Evolutionary conservation across 257 asterid species (phyloP).

Genomic region (Ilex asprella): DNA sequence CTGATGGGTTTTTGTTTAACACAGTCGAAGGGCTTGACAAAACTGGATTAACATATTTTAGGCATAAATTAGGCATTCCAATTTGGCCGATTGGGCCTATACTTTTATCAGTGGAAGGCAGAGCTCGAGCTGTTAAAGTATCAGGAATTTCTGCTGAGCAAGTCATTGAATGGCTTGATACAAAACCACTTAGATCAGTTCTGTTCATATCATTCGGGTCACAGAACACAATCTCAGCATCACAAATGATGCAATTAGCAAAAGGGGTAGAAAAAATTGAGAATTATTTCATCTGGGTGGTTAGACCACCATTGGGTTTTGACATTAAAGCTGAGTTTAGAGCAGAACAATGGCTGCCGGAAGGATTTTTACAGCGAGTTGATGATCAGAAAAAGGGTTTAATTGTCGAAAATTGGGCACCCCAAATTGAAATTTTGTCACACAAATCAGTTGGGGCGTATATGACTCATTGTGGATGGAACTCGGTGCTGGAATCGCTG

Average conservation of each 20-base stretch:
- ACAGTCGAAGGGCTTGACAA: slow-evolving; percentile 44
- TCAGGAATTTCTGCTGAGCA: slow-evolving; percentile 16
- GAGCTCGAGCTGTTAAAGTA: slow-evolving; percentile 12
- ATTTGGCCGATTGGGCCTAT: slow-evolving; percentile 54
- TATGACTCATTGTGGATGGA: slow-evolving; percentile 63
- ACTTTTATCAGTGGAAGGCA: slow-evolving; percentile 19
- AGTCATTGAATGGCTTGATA: slow-evolving; percentile 39
- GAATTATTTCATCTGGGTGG: slow-evolving; percentile 43
- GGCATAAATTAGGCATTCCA: slow-evolving; percentile 33
- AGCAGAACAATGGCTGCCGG: slow-evolving; percentile 61
- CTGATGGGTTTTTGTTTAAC: slow-evolving; percentile 52
- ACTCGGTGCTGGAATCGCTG: slow-evolving; percentile 54
- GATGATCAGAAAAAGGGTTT: slow-evolving; percentile 29
- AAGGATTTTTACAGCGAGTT: slow-evolving; percentile 32
- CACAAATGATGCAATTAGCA: slow-evolving; percentile 56
- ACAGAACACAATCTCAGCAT: slow-evolving; percentile 40
- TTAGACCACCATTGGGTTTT: slow-evolving; percentile 53
- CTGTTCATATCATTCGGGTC: slow-evolving; percentile 54
- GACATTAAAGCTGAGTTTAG: slow-evolving; percentile 28
- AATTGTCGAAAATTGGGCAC: slow-evolving; percentile 46
- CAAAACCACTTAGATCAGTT: slow-evolving; percentile 26
- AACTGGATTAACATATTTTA: slow-evolving; percentile 38
- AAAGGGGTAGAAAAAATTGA: slow-evolving; percentile 40
- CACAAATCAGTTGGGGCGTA: slow-evolving; percentile 42
- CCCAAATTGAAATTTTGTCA: slow-evolving; percentile 42